These are phyloP conservation scores for Apiotrichum brassicae DNA, from an alignment of 1,284 basidiomycete genomes.

Conservation along the genomic window DNA sequence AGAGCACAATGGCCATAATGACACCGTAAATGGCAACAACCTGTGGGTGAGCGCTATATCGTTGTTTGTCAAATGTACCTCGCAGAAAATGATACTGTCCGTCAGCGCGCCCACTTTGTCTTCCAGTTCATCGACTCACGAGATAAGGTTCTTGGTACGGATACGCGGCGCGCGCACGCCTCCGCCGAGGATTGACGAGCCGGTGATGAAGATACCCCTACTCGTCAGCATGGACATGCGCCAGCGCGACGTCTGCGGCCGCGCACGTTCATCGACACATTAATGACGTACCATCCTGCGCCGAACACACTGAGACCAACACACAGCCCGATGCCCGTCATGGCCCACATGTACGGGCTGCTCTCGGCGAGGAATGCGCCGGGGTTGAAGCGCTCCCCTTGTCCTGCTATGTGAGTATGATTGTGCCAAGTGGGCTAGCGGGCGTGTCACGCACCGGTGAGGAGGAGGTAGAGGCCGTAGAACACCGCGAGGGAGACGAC, in stretches of 20 bases:
- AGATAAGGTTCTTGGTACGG: constrained; percentile 95
- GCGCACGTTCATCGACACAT: too few relatives aligned
- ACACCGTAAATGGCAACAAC: constrained; percentile 88
- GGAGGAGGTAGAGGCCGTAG: constrained; percentile 74
- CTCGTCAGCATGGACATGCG: not conserved
- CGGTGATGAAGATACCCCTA: constrained; percentile 97
- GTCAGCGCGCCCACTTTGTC: not conserved
- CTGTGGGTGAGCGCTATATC: constrained; percentile 42
- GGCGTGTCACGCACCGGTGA: constrained; percentile 57
- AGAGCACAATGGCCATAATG: constrained; percentile 91
- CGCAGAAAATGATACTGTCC: constrained; percentile 92
- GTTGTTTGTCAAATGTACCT: not conserved
- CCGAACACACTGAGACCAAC: constrained; percentile 90
- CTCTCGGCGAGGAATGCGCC: constrained; percentile 88
- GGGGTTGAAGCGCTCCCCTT: constrained; percentile 84
- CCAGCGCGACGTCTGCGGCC: too few relatives aligned
- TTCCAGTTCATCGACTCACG: constrained; percentile 52
- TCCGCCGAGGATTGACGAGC: constrained; percentile 88
- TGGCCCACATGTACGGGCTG: constrained; percentile 88
- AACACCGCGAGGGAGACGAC: constrained; percentile 50
- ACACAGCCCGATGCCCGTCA: constrained; percentile 83
- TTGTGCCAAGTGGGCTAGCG: not conserved
- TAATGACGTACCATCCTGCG: constrained; percentile 75
- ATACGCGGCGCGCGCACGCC: constrained; percentile 92
- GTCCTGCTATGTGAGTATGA: constrained; percentile 52